Base-by-base conservation (phyloP, 2,329 filamentous ascomycete genomes). In the Emydomyces testavorans region DNA sequence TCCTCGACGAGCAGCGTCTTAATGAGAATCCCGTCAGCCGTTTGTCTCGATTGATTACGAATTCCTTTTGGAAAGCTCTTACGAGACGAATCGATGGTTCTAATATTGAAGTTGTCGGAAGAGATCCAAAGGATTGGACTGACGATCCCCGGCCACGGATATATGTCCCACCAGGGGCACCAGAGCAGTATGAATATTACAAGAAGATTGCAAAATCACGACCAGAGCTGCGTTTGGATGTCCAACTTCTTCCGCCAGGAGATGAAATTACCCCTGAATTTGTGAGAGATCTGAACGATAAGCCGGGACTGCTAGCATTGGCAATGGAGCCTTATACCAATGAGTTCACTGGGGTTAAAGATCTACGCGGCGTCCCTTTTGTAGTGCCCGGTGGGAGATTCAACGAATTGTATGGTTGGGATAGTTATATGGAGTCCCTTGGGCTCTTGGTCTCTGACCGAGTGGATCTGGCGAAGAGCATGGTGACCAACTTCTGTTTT, bases 371-470 rank as follows among this genome's bases (percentile, higher is more conserved):
- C 2, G 74, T 93, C 50, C 90, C 92, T 0, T 98, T 96, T 58
- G 88, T 96, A n/a, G 92, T 98, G 2, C 92, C 92, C 0, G 92
- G 92, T 51, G 92, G 92, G 20, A 80, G 92, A 24, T 98, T 98
- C 79, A 98, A 98, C 66, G 92, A 98, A 65, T 70, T 98, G 18
- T 98, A 98, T 63, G 90, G 90, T 39, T 98, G 92, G 92, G 92
- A 98, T 67, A 95, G 88, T 64, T 98, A 96, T 71, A 96, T 98
- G 88, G 86, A 90, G 64, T 92, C 90, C 4, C 73, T 96, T 2
- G 92, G 92, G 15, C 75, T 98, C 50, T 72, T 96, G 50, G 79
- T 87, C 57, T 87, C 90, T 61, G 85, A 92, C 62, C 81, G 85
- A 50, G 80, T 87, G 18, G 80, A 95, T 59, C 71, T 96, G 48